phyloP scores from a whole-genome alignment of 148 eudicot genomes.

The Rhododendron williamsianum region DNA sequence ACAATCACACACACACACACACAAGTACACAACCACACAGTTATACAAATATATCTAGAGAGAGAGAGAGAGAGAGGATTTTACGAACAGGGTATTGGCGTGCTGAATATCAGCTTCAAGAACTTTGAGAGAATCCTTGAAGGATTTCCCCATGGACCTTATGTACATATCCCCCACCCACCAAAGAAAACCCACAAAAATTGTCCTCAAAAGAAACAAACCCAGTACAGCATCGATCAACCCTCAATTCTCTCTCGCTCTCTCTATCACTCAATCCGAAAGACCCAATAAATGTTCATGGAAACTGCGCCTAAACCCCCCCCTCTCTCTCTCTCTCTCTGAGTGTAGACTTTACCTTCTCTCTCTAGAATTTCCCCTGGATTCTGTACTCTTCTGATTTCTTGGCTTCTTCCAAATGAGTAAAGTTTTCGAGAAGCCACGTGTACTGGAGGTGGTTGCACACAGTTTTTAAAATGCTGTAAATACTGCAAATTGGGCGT shows the following conservation, averaged over 20 bases:
- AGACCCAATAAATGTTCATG: neutral
- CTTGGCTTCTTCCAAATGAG: neutral
- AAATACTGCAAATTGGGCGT: neutral
- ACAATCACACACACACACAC: neutral
- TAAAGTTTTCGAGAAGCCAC: constrained; percentile 17
- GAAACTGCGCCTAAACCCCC: neutral
- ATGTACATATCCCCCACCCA: constrained; percentile 40
- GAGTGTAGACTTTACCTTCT: neutral
- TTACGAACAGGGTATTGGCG: constrained; percentile 78
- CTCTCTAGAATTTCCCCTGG: constrained; percentile 5
- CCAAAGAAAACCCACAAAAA: constrained; percentile 6
- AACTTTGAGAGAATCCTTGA: constrained; percentile 94
- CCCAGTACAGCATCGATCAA: neutral
- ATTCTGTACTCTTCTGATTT: neutral
- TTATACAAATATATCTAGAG: neutral
- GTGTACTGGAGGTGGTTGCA: constrained; percentile 17
- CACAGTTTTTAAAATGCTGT: neutral
- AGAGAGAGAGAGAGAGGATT: neutral
- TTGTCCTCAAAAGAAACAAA: constrained; percentile 8
- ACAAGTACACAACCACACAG: neutral
- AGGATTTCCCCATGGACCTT: constrained; percentile 70
- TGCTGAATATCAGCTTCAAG: constrained; percentile 99
- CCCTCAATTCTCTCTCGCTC: neutral
- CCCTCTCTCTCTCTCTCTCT: neutral
- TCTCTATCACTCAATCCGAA: neutral